Conservation (phyloP, 2,329 filamentous ascomycete genomes). For the Lojkania enalia region DNA sequence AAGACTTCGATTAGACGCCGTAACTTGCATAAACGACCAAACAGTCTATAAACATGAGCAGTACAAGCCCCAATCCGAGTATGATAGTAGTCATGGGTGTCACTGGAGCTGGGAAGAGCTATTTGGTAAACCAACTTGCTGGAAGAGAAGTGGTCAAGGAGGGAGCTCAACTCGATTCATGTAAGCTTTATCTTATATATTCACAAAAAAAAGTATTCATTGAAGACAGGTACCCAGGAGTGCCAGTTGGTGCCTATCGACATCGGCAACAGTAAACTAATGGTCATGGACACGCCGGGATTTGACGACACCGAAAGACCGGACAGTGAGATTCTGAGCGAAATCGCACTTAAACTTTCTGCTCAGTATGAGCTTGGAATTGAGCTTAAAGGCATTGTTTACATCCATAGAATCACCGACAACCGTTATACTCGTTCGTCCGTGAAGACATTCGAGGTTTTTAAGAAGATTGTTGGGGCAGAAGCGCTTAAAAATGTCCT, state of each 20-base stretch:
- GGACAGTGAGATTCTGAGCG: slow-evolving; percentile 35
- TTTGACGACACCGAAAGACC: slow-evolving; percentile 36
- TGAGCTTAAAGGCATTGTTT: slow-evolving; percentile 37
- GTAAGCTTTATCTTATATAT: slow-evolving; percentile 1
- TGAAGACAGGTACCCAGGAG: slow-evolving; percentile 6
- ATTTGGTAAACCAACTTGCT: slow-evolving; percentile 31
- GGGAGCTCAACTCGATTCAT: slow-evolving; percentile 4
- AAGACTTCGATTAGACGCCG: no score
- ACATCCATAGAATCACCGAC: slow-evolving; percentile 39
- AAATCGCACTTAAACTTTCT: slow-evolving; percentile 29
- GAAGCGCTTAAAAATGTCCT: slow-evolving; percentile 22
- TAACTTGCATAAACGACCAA: no score
- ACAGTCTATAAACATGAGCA: no score
- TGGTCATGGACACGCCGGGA: slow-evolving; percentile 43
- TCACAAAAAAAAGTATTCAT: neutral
- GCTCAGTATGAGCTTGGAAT: slow-evolving; percentile 27
- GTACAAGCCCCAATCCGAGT: slow-evolving; percentile 2
- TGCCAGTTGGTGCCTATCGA: slow-evolving; percentile 14
- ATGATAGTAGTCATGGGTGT: slow-evolving; percentile 36
- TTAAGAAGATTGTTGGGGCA: slow-evolving; percentile 26
- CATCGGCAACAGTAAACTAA: slow-evolving; percentile 18
- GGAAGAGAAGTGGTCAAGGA: slow-evolving; percentile 12
- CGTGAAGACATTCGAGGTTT: slow-evolving; percentile 15
- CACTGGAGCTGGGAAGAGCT: slow-evolving; percentile 35
- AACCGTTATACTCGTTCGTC: slow-evolving; percentile 13